These are phyloP conservation scores for Tolypocladium paradoxum DNA, from an alignment of 2,329 filamentous ascomycete species.

Conservation along the genomic window DNA sequence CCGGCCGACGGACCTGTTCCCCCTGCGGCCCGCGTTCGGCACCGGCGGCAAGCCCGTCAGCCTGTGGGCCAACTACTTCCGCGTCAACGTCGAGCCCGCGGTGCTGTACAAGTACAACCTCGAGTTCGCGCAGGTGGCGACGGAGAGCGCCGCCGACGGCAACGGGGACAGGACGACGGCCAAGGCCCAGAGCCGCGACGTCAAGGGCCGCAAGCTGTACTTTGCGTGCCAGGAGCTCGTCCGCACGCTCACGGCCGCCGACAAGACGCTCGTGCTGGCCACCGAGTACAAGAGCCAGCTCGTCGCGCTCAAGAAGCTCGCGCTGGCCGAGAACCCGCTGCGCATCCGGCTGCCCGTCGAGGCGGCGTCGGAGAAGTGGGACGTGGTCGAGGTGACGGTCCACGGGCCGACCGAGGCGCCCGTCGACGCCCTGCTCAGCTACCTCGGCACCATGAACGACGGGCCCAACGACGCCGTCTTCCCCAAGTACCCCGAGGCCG, in stretches of 20 bases:
- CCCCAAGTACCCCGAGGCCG: constrained; percentile 35
- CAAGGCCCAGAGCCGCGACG: constrained; percentile 13
- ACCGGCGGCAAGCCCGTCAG: constrained; percentile 27
- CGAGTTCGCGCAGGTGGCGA: constrained; percentile 17
- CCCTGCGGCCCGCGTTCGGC: constrained; percentile 39
- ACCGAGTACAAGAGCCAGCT: constrained; percentile 42
- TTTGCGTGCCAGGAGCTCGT: constrained; percentile 29
- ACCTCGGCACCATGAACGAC: constrained; percentile 32
- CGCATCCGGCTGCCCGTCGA: constrained; percentile 22
- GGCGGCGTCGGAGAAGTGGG: constrained; percentile 16
- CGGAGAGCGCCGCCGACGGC: constrained; percentile 4
- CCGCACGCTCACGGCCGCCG: constrained; percentile 18
- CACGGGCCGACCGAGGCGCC: constrained; percentile 25
- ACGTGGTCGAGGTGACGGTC: constrained; percentile 31
- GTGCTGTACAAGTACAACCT: constrained; percentile 36
- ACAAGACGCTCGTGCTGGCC: constrained; percentile 22
- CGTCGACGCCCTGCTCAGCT: constrained; percentile 30
- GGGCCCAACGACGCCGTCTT: constrained; percentile 24
- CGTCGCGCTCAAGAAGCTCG: constrained; percentile 26
- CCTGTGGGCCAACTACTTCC: constrained; percentile 47
- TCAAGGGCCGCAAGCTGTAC: constrained; percentile 33
- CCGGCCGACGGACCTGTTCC: constrained; percentile 23
- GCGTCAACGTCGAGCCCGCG: constrained; percentile 25
- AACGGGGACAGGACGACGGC: constrained; percentile 5
- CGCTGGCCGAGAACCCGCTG: constrained; percentile 22